These are phyloP conservation scores for Neurospora terricola DNA, from an alignment of 495 filamentous ascomycete genomes.

Conservation along the genomic window DNA sequence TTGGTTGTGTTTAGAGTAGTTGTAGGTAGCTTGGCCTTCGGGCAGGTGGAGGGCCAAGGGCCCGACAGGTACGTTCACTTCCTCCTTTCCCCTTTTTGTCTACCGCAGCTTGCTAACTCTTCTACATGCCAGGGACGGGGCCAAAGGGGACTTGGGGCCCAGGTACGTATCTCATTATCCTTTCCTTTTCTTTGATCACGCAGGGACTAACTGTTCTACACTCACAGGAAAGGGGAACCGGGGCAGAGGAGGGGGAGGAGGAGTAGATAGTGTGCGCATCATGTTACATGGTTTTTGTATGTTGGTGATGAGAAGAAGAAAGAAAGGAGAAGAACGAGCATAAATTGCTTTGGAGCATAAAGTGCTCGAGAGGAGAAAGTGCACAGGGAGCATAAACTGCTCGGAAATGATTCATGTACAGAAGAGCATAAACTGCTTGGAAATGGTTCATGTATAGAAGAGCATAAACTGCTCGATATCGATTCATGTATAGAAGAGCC, in stretches of 20 bases:
- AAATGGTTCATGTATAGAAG: neutral
- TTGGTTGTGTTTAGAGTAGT: neutral
- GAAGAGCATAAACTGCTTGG: neutral
- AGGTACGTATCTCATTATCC: neutral
- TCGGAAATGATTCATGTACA: neutral
- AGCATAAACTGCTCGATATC: neutral
- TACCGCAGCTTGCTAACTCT: neutral
- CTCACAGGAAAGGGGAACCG: neutral
- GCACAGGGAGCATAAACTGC: neutral
- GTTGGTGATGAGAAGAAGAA: neutral
- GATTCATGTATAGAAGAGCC: neutral
- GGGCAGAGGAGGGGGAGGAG: neutral
- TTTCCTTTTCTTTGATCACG: neutral
- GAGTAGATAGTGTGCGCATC: neutral
- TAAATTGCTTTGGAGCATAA: neutral
- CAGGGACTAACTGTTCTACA: neutral
- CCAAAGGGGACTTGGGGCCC: neutral
- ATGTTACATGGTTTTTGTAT: neutral
- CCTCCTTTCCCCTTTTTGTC: neutral
- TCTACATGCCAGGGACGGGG: neutral
- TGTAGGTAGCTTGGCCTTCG: neutral
- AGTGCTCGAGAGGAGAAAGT: neutral
- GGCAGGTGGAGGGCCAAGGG: neutral
- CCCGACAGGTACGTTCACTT: neutral
- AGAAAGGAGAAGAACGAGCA: neutral